These are phyloP conservation scores for Kodamaea jinghongensis DNA, from an alignment of 805 yeast species.

Conservation along the genomic window DNA sequence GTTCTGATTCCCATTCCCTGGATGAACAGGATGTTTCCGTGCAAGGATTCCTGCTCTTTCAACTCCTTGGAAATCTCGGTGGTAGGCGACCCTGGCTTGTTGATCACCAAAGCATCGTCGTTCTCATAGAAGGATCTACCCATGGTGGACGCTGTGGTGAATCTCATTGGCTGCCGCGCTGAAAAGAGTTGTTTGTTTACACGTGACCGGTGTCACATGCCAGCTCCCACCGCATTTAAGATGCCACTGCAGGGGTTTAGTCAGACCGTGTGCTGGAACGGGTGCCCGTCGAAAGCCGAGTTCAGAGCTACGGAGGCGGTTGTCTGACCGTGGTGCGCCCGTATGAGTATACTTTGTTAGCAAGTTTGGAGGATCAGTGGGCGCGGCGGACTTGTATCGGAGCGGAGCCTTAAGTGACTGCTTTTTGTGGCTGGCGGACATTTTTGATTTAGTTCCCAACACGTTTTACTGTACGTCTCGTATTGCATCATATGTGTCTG, in stretches of 20 bases:
- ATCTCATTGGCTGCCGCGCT: background rate
- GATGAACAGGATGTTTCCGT: conserved; percentile 40
- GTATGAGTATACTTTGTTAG: no score
- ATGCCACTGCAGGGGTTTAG: background rate
- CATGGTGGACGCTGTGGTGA: conserved; percentile 5
- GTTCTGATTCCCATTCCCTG: conserved; percentile 57
- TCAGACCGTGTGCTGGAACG: no score
- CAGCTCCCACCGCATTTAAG: no score
- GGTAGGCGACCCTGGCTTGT: conserved; percentile 48
- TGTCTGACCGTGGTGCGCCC: no score
- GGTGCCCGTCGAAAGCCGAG: background rate
- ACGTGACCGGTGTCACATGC: background rate
- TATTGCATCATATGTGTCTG: no score
- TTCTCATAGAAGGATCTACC: conserved; percentile 46
- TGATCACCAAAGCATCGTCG: conserved; percentile 47
- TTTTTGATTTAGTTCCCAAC: no score
- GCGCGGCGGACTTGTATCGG: no score
- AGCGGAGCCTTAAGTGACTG: no score
- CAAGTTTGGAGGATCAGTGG: no score
- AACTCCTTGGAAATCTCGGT: conserved; percentile 35
- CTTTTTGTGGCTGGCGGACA: no score
- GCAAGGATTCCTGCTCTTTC: conserved; percentile 36
- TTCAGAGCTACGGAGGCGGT: background rate
- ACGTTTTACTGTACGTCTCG: no score
- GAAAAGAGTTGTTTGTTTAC: background rate